Evolutionary conservation across 306 rosid genomes (phyloP), one percentile per base, ranked within the genome.

Genomic region (Carpinus fangiana): DNA sequence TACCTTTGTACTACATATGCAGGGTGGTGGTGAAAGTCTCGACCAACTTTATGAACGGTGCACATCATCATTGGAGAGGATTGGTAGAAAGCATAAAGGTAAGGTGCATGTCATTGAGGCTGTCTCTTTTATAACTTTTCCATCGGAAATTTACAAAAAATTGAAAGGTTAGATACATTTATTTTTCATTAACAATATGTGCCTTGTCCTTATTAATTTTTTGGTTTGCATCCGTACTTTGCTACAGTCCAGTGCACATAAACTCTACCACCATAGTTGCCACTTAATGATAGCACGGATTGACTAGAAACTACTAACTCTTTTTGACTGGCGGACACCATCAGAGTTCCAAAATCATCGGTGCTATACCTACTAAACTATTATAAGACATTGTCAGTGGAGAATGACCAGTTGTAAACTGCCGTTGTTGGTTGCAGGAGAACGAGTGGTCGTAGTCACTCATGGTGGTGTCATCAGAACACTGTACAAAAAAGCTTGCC

Each of bases 11-110:
- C 57, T 21, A 59, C 56, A 45, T 65, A 34, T 84, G 80, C 87
- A 95, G 97, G 99, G 98, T 55, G 99, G 98, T 38, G 99, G 99
- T 71, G 99, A 95, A 87, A 92, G 98, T 81, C 86, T 82, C 76
- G 93, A 80, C 79, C 96, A 88, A 78, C 94, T 95, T 82, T 87
- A 75, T 76, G 83, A 86, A 50, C 98, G 98, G 70, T 73, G 96
- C 84, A 87, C 93, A 60, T 88, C 96, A 78, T 81, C 93, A 65
- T 71, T 93, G 87, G 82, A 76, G 74, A 82, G 82, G 78, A 91
- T 91, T 76, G 94, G 89, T 73, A 78, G 67, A 43, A 95, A 89
- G 84, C 97, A 91, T 87, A 84, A 75, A 87, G 98, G 99, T 95
- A 12, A 60, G 52, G 52, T 23, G 65, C 1, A 13, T 66, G 12